Conservation (phyloP, 2,329 filamentous ascomycete genomes). For the Purpureocillium lavendulum region DNA sequence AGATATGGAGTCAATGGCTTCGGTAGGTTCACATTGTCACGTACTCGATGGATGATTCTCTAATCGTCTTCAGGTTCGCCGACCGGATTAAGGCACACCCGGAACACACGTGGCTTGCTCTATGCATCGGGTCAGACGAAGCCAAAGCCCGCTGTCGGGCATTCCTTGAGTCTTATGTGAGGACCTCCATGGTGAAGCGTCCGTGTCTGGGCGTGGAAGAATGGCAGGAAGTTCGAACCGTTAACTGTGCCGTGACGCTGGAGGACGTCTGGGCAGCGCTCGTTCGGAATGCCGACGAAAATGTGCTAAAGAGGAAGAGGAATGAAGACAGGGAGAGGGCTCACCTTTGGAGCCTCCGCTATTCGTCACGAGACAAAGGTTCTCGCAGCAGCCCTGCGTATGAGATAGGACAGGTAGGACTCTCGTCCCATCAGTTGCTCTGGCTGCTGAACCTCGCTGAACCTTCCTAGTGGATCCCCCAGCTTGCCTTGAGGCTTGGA, state of each 20-base stretch:
- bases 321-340: neutral
- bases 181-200: neutral
- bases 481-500: no score
- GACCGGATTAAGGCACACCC: neutral
- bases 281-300: neutral
- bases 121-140: neutral
- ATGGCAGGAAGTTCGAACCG: neutral
- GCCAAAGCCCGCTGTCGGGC: neutral
- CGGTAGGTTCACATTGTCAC: neutral
- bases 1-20: neutral
- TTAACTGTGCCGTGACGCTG: neutral
- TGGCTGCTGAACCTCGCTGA: no score
- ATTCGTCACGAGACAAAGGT: neutral
- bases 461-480: no score
- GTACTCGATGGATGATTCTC: neutral
- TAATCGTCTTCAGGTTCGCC: neutral
- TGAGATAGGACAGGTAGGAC: neutral
- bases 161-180: neutral
- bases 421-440: no score
- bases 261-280: neutral
- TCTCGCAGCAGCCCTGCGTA: neutral
- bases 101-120: neutral
- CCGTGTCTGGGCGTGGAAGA: neutral
- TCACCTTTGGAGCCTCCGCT: neutral
- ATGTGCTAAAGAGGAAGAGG: neutral